Conservation (phyloP, 345 rosid genomes). For the Syzygium grande region DNA sequence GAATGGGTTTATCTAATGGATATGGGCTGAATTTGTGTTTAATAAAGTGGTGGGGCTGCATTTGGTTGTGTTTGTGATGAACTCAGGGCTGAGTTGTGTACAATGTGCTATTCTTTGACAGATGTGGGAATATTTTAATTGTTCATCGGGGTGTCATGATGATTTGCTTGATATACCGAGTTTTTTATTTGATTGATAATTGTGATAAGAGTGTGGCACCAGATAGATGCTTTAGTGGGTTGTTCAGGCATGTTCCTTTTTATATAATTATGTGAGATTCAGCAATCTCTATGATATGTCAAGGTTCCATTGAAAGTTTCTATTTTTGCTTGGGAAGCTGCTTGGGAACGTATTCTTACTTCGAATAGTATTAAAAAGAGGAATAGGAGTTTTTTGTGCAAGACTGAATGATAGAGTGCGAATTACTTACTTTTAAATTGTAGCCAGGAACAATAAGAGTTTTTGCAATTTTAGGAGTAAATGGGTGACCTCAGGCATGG, state of each 20-base stretch:
- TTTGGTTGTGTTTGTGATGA: not conserved
- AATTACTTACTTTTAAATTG: not conserved
- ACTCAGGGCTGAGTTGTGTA: not conserved
- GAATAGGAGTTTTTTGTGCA: not conserved
- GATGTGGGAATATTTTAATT: not conserved
- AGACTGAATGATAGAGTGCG: not conserved
- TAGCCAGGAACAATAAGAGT: not conserved
- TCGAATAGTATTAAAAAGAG: not conserved
- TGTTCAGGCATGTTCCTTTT: not conserved
- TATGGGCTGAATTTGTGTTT: not conserved
- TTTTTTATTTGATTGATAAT: not conserved
- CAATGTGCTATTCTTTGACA: not conserved
- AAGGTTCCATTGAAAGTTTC: not conserved
- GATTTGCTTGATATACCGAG: not conserved
- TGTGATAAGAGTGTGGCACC: not conserved
- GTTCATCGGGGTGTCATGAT: not conserved
- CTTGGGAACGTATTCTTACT: not conserved
- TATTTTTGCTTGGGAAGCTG: not conserved
- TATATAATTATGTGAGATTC: not conserved
- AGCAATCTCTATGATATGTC: not conserved
- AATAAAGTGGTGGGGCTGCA: not conserved
- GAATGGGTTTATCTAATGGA: not conserved
- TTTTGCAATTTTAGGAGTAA: not conserved
- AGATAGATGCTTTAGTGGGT: not conserved
- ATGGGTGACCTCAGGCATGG: not conserved